Percentiles rank a stretch among this genome's conserved stretches.
phyloP scores from a whole-genome alignment of 805 yeast species.

The Suhomyces xylopsoci region DNA sequence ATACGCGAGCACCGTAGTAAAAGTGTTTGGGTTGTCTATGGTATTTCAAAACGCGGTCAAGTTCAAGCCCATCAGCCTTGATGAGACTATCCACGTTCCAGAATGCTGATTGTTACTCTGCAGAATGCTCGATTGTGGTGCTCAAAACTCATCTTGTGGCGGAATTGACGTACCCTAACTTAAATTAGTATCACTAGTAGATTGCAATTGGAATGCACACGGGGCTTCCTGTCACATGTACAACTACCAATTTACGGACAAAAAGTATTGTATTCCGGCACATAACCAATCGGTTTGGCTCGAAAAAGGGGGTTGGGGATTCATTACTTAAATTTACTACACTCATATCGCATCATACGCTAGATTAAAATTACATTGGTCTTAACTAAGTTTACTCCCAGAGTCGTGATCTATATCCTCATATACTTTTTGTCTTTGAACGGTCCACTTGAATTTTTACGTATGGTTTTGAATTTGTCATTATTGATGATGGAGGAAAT shows the following conservation, averaged over 20 bases:
- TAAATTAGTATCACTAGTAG: not conserved
- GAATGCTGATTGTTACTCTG: too few relatives aligned
- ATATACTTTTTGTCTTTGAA: not conserved
- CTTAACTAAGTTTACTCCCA: not conserved
- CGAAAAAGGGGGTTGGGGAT: not conserved
- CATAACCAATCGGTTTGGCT: not conserved
- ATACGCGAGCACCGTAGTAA: not conserved
- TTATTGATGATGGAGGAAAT: not conserved
- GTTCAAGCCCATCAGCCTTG: not conserved
- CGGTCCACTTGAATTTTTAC: not conserved
- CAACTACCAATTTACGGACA: not conserved
- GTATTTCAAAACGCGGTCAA: not conserved
- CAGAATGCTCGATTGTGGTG: not conserved
- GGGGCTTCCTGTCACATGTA: not conserved
- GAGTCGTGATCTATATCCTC: not conserved
- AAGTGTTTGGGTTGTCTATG: not conserved
- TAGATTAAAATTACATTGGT: not conserved
- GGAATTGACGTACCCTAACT: not conserved
- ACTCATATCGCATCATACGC: not conserved
- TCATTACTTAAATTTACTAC: not conserved
- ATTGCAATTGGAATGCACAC: not conserved
- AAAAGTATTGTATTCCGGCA: not conserved
- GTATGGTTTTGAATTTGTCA: slow-evolving; percentile 2
- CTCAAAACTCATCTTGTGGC: not conserved
- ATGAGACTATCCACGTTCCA: not conserved